Evolutionary conservation across 2,329 filamentous ascomycete species (phyloP).

Genomic region (Arthrobotrys megalospora): DNA sequence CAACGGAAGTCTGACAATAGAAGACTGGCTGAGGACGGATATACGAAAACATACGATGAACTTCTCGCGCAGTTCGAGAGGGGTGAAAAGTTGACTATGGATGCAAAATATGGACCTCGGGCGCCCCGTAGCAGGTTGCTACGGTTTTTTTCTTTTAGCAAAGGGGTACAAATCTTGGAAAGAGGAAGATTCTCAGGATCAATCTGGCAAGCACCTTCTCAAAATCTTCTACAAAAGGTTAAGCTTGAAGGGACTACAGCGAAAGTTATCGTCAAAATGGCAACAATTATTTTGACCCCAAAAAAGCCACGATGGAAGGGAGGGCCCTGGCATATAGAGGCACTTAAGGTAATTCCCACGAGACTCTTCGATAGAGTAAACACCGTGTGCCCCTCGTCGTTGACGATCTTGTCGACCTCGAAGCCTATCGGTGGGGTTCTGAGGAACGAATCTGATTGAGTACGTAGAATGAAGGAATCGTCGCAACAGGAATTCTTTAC

Average conservation of each 20-base stretch:
- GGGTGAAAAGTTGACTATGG: constrained; percentile 21
- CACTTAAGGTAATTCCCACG: neutral
- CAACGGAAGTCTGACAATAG: neutral
- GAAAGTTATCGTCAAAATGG: constrained; percentile 21
- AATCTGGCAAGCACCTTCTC: constrained; percentile 1
- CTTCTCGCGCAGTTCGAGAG: constrained; percentile 37
- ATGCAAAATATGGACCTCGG: neutral
- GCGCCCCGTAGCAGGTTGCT: neutral
- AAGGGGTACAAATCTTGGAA: neutral
- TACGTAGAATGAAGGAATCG: constrained; percentile 34
- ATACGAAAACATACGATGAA: constrained; percentile 4
- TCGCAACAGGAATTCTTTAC: constrained; percentile 34
- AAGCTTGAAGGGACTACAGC: constrained; percentile 11
- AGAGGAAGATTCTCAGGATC: neutral
- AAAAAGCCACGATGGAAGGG: neutral
- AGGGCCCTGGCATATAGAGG: constrained; percentile 3
- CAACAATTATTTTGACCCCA: constrained; percentile 3
- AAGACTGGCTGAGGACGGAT: neutral
- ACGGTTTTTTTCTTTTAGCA: neutral
- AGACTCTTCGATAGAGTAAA: no score
- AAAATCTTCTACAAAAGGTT: neutral
- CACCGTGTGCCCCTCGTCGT: no score
- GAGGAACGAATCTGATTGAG: neutral
- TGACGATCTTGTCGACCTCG: no score
- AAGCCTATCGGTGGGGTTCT: no score